Conservation (phyloP, 208 protist genomes). For the Crithidia thermophila region DNA sequence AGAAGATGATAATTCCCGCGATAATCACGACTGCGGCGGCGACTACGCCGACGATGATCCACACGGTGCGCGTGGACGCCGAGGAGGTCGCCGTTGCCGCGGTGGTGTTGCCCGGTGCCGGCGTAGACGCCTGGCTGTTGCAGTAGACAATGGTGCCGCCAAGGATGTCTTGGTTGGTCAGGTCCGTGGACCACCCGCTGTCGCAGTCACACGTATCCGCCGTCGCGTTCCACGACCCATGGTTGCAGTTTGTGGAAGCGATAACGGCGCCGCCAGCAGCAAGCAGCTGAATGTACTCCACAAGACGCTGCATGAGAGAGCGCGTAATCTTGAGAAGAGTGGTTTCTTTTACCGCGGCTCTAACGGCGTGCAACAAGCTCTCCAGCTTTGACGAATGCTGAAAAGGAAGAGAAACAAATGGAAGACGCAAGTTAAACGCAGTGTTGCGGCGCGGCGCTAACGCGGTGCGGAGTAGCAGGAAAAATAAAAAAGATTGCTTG, state of each 20-base stretch:
- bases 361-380: no score
- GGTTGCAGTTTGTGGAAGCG: conserved; percentile 19
- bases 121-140: conserved; percentile 26
- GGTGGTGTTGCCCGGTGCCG: conserved; percentile 15
- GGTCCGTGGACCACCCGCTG: conserved; percentile 26
- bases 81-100: not conserved
- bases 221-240: conserved; percentile 25
- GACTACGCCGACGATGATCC: conserved; percentile 8
- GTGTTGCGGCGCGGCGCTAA: no score
- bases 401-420: not conserved
- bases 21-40: not conserved
- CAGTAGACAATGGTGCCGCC: conserved; percentile 17
- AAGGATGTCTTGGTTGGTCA: conserved; percentile 24
- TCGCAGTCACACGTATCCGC: conserved; percentile 26
- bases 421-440: no score
- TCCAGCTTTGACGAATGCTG: no score
- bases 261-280: not conserved
- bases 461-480: not conserved
- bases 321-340: not conserved
- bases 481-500: not conserved
- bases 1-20: conserved; percentile 3
- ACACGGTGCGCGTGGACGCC: not conserved
- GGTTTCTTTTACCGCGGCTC: no score
- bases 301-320: not conserved
- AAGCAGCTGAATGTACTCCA: not conserved